phyloP scores from a whole-genome alignment of 2,329 filamentous ascomycete species.

The Xylaria sp. region DNA sequence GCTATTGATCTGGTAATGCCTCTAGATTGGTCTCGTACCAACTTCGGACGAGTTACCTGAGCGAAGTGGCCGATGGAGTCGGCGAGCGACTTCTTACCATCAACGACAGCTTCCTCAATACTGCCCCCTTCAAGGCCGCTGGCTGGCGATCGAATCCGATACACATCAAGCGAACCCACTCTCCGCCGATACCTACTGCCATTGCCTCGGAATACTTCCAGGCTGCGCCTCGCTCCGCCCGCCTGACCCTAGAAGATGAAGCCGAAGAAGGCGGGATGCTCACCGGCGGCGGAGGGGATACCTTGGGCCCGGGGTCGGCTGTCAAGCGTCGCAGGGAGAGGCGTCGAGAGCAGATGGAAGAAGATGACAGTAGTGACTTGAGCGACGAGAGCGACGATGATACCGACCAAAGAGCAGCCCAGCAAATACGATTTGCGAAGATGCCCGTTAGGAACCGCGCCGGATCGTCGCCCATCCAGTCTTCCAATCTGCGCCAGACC shows the following conservation, averaged over 20 bases:
- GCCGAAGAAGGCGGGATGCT: conserved; percentile 75
- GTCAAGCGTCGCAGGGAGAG: conserved; percentile 65
- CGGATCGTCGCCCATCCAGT: conserved; percentile 83
- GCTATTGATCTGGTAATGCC: conserved; percentile 18
- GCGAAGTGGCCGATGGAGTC: conserved; percentile 79
- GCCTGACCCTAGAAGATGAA: conserved; percentile 69
- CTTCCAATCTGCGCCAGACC: conserved; percentile 62
- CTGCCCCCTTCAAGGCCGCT: conserved; percentile 78
- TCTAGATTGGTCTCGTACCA: conserved; percentile 79
- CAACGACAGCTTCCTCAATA: conserved; percentile 78
- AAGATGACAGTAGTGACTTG: conserved; percentile 83
- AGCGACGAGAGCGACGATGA: conserved; percentile 86
- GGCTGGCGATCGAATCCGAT: conserved; percentile 77
- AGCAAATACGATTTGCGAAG: conserved; percentile 94
- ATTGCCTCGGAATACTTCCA: conserved; percentile 85
- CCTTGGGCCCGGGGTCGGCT: conserved; percentile 67
- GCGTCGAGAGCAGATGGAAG: conserved; percentile 74
- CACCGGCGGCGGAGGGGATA: conserved; percentile 68
- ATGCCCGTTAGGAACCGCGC: conserved; percentile 87
- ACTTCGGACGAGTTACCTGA: conserved; percentile 77
- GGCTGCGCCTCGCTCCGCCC: conserved; percentile 62
- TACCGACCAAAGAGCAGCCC: conserved; percentile 70
- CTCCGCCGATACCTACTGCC: conserved; percentile 81
- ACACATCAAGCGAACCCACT: conserved; percentile 81
- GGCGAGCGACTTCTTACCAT: conserved; percentile 83